Evolutionary conservation across 2,329 filamentous ascomycete genomes (phyloP).

Genomic region (Moelleriella libera): DNA sequence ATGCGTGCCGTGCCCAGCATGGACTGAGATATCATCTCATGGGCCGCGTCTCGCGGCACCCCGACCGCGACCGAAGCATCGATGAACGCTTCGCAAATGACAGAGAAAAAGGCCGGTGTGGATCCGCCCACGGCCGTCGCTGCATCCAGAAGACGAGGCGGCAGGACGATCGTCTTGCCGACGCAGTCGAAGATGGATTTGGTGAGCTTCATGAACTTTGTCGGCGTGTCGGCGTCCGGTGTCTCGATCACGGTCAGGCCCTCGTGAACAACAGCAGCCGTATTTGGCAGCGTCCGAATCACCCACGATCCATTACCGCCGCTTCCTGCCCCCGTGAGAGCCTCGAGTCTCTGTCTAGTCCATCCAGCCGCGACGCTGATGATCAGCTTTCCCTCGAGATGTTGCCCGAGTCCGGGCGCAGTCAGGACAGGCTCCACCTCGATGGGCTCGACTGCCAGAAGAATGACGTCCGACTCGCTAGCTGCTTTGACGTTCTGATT

Average conservation of each 20-base stretch:
- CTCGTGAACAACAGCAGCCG: conserved; percentile 17
- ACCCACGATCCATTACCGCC: conserved; percentile 9
- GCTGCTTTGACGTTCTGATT: conserved; percentile 20
- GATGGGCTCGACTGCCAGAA: conserved; percentile 31
- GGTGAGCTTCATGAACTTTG: conserved; percentile 10
- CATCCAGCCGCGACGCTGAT: conserved; percentile 38
- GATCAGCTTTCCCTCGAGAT: conserved; percentile 27
- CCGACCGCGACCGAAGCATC: conserved; percentile 48
- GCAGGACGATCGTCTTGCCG: conserved; percentile 35
- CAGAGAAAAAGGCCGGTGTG: conserved; percentile 44
- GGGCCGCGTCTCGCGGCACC: conserved; percentile 37
- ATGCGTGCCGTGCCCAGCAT: conserved; percentile 43
- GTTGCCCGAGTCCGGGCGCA: conserved; percentile 20
- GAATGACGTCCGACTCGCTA: conserved; percentile 21
- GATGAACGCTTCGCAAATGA: conserved; percentile 43
- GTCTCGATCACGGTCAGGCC: conserved; percentile 18
- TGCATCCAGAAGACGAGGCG: conserved; percentile 37
- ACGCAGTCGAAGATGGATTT: conserved; percentile 39
- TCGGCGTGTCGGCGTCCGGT: conserved; percentile 8
- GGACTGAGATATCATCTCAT: conserved; percentile 44
- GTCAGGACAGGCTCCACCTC: conserved; percentile 24
- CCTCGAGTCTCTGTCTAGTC: conserved; percentile 24
- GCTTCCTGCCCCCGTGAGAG: conserved; percentile 8
- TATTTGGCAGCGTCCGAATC: conserved; percentile 19
- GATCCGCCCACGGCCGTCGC: conserved; percentile 46